Base-by-base conservation (phyloP, 129 eudicot genomes). In the Saussurea involucrata region DNA sequence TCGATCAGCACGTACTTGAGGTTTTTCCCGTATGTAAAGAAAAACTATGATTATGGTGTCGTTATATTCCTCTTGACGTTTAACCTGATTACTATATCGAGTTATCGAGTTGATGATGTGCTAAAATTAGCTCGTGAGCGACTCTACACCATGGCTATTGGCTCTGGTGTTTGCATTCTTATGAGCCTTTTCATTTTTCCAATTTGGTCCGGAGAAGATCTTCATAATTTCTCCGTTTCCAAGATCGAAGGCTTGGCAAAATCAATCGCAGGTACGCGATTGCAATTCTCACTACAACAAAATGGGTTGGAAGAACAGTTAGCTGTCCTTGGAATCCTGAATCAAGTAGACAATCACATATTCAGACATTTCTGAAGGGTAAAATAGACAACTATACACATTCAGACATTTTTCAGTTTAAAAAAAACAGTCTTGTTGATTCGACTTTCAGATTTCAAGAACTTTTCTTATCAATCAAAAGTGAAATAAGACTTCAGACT, bases 171-270 rank as follows among this genome's bases (percentile, higher is more conserved):
- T 18, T 84, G 87, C 77, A 68, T 84, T 69, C 60, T 84, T 22
- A 75, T 73, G 68, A 75, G 84, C 76, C 84, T 84, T 36, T 66
- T 80, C 27, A 29, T 80, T 29, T 78, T 80, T 10, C 87, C 87
- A 17, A 84, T 75, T n/a, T 84, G 87, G 87, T 80, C 87, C 4
- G 79, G 87, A 5, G 82, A 84, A 75, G 84, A 80, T 25, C 84
- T 84, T 69, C 87, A 84, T 58, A 72, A 42, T 12, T 79, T 69
- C 22, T 69, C 74, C 1, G 73, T 80, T 75, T 79, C 87, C 28
- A 84, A 84, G 73, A 64, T 80, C 24, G 87, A 84, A 75, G 84
- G 80, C 10, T 71, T 84, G 75, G 84, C 87, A 4, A 84, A 75
- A 70, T 76, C 80, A 24, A 71, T 80, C 8, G 46, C 76, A 80